A percentile compares a stretch with the other conserved stretches of the same genome.
Conservation (phyloP, 75 land plant genomes). For the Cunninghamia lanceolata region DNA sequence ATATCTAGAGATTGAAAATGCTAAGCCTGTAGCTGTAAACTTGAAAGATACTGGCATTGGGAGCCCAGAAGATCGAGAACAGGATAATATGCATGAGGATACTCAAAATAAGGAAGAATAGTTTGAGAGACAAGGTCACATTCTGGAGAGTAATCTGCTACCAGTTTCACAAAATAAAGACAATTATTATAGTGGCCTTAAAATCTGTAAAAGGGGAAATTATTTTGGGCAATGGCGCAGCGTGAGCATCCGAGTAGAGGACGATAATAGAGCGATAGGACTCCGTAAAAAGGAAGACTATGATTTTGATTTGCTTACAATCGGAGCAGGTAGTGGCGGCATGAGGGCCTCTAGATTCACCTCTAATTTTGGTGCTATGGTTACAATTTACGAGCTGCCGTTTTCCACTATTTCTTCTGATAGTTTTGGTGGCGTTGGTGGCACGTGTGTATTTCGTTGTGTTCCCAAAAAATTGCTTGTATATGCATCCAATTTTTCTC, state of each 20-base stretch:
- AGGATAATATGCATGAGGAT: not conserved
- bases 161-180: not conserved
- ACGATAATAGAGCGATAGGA: constrained; percentile 18
- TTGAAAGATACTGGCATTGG: not conserved
- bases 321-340: constrained; percentile 97
- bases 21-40: not conserved
- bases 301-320: constrained; percentile 92
- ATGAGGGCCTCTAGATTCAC: constrained; percentile 96
- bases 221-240: not conserved
- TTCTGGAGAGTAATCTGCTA: too few relatives aligned
- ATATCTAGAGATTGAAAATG: not conserved
- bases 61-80: not conserved
- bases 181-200: not conserved
- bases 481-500: too few relatives aligned
- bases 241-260: too few relatives aligned
- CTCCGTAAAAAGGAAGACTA: constrained; percentile 18
- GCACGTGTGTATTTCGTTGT: too few relatives aligned
- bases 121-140: too few relatives aligned
- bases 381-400: constrained; percentile 91
- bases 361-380: constrained; percentile 76
- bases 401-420: constrained; percentile 84
- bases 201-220: not conserved
- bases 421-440: too few relatives aligned
- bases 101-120: too few relatives aligned
- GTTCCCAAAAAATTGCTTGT: too few relatives aligned